Evolutionary conservation across 2,329 filamentous ascomycete species (phyloP).

Genomic region (Colletotrichum tofieldiae): DNA sequence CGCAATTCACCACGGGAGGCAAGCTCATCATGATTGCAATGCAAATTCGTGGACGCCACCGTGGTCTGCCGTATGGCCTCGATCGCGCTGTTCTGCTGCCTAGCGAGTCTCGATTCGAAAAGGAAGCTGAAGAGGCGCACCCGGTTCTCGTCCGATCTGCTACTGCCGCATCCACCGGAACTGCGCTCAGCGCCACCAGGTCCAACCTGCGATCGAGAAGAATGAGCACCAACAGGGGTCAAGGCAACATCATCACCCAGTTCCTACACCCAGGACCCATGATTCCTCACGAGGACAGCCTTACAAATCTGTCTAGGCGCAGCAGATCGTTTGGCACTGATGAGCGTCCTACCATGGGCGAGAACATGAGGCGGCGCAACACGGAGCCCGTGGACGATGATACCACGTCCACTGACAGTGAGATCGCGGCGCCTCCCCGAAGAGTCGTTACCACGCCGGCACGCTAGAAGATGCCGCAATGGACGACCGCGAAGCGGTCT

Average conservation of each 20-base stretch:
- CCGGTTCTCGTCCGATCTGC: slow-evolving; percentile 55
- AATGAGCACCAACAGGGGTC: slow-evolving; percentile 49
- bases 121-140: slow-evolving; percentile 66
- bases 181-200: slow-evolving; percentile 47
- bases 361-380: slow-evolving; percentile 37
- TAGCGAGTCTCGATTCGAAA: slow-evolving; percentile 69
- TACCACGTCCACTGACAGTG: slow-evolving; percentile 27
- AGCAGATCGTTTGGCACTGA: slow-evolving; percentile 37
- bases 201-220: slow-evolving; percentile 46
- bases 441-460: slow-evolving; percentile 39
- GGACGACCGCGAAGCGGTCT: background rate
- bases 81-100: slow-evolving; percentile 74
- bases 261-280: slow-evolving; percentile 66
- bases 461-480: slow-evolving; percentile 33
- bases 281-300: slow-evolving; percentile 50
- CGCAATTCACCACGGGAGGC: slow-evolving; percentile 82
- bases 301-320: slow-evolving; percentile 17
- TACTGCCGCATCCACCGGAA: slow-evolving; percentile 54
- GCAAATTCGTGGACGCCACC: slow-evolving; percentile 79
- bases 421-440: slow-evolving; percentile 24
- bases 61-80: slow-evolving; percentile 77
- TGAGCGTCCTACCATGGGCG: slow-evolving; percentile 11
- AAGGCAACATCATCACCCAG: slow-evolving; percentile 60
- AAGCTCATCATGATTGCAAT: slow-evolving; percentile 80
- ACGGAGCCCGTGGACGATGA: slow-evolving; percentile 41